Evolutionary conservation across 75 land plant genomes (phyloP), one percentile per base, ranked within the genome.

Genomic region (Selaginella tamariscina): DNA sequence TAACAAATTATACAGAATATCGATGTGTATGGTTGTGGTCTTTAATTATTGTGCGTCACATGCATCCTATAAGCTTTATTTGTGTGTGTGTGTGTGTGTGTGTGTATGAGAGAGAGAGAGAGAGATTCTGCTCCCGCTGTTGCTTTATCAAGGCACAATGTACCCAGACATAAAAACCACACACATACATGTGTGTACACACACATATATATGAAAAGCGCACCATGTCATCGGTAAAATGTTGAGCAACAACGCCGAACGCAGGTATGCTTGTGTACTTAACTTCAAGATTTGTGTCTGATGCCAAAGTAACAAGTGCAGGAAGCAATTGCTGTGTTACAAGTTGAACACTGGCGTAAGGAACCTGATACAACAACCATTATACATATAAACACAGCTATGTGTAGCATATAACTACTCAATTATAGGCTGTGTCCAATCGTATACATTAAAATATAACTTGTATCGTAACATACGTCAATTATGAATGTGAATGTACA

Each of bases 221-320:
- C 81, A 93, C 98, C 90, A 78, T 77, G 49, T 93, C 90, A 82
- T 79, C 88, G 69, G 86, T 89, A 72, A 93, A 93, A 82, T 93
- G 88, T 67, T 93, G 95, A n/a, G 96, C 98, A 65, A 93, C 90
- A 33, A 85, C 74, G 44, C 98, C 98, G 80, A 86, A 89, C 30
- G 88, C 98, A 49, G 86, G 87, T 66, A 93, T 89, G 69, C 85
- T 93, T 26, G 98, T 86, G 69, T 89, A 85, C 67, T 86, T 93
- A 5, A 93, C 98, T 78, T 79, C 77, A 15, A 89, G 68, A 73
- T 93, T 93, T 75, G 83, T 89, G 77, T 93, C 98, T 44, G 98
- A 93, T 9, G 90, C 98, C 29, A 93, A 79, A 55, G 98, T 93
- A 22, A 93, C 81, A 24, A 93, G 81, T 29, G 98, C 98, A 76